Percentiles rank a stretch among this genome's conserved stretches.
phyloP scores from a whole-genome alignment of 2,329 filamentous ascomycete species.

The Aspergillus sp. region DNA sequence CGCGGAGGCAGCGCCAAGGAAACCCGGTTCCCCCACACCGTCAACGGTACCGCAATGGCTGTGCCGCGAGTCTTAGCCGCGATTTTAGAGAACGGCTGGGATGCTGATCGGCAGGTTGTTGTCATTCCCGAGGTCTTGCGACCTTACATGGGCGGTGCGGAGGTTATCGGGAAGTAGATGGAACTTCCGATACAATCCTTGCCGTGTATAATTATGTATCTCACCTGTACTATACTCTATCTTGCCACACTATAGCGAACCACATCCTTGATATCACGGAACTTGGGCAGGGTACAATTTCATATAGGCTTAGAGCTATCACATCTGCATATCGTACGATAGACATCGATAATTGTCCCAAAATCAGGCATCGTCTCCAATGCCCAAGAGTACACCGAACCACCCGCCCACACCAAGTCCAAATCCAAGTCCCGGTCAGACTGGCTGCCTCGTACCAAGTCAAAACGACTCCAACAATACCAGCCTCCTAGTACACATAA shows the following conservation, averaged over 20 bases:
- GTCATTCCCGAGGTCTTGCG: conserved; percentile 77
- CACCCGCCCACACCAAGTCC: background rate
- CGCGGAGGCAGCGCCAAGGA: conserved; percentile 54
- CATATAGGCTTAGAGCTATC: background rate
- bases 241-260: background rate
- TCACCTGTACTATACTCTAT: conserved; percentile 2
- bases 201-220: conserved; percentile 9
- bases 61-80: conserved; percentile 88
- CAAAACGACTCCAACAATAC: background rate
- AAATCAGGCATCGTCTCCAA: background rate
- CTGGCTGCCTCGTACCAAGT: background rate
- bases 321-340: background rate
- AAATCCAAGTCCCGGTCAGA: background rate
- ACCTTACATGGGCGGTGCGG: conserved; percentile 80
- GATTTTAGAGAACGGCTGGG: conserved; percentile 88
- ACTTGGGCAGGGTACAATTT: background rate
- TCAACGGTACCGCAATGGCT: conserved; percentile 93
- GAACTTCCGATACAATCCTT: background rate
- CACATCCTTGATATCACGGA: background rate
- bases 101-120: conserved; percentile 69
- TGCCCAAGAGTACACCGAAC: background rate
- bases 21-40: conserved; percentile 79
- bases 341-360: background rate
- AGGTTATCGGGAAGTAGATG: conserved; percentile 59
- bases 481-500: background rate